Evolutionary conservation across 768 basidiomycete species (phyloP), one percentile per base, ranked within the genome.

Genomic region (Pleurotus ostreatus): DNA sequence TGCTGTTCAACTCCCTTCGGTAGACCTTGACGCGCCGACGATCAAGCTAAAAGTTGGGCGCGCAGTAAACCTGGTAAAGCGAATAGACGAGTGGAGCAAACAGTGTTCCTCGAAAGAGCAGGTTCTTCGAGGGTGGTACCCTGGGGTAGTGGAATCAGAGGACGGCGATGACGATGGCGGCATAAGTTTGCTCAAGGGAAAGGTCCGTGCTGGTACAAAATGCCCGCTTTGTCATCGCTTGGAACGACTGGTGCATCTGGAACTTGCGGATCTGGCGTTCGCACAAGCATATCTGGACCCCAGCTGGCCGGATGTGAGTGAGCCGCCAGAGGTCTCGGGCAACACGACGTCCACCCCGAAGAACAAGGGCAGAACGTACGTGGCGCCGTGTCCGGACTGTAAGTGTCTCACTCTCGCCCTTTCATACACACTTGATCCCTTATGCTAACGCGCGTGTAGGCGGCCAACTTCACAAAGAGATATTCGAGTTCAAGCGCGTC

Each of bases 41-140:
- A 72, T 89, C 59, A 81, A 84, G 61, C 75, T 92, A 60, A 92
- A 94, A 75, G 88, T 92, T 18, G 92, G 92, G 12, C 81, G 91
- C 26, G 78, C 92, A 1, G 79, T 81, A 34, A 91, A 91, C 65
- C 78, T 92, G 25, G 79, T 77, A 30, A 87, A 86, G 62, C 77
- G 92, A 26, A 76, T 92, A 46, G 83, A 87, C 65, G 80, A 94
- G 62, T 93, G 92, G 92, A 77, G 77, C 20, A 92, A 88, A 61
- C 88, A 90, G 61, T 94, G 92, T 58, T 82, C 81, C 3, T 89
- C 88, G 8, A 89, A 87, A 66, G 80, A 85, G 60, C 88, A 86
- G 53, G 79, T 90, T 30, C 70, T 89, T 15, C 78, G 88, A 44
- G 89, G 89, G 0, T 88, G 80, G 73, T 91, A 84, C 77, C 92